phyloP scores from a whole-genome alignment of 768 basidiomycete genomes.

The Suillus decipiens region DNA sequence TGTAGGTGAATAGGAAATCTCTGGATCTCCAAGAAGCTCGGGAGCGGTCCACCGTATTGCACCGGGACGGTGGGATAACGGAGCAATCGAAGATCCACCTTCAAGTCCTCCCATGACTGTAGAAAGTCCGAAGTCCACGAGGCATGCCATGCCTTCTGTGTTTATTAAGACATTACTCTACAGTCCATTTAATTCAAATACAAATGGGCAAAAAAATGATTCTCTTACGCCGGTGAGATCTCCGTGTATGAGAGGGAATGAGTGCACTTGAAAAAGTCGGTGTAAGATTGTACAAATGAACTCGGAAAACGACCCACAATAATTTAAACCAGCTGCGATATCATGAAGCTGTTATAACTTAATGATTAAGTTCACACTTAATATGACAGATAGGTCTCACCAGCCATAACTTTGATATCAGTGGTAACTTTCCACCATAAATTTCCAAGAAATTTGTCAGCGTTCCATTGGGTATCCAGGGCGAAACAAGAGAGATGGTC shows the following conservation, averaged over 20 bases:
- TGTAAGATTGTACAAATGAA: neutral
- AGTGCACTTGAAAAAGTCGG: neutral
- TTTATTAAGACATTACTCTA: constrained; percentile 23
- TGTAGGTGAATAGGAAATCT: constrained; percentile 4
- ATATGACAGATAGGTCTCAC: constrained; percentile 11
- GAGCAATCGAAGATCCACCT: constrained; percentile 28
- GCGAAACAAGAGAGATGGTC: constrained; percentile 30
- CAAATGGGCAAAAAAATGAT: neutral
- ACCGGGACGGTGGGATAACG: constrained; percentile 33
- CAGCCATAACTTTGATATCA: constrained; percentile 14
- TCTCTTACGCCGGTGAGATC: constrained; percentile 40
- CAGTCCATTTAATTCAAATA: neutral
- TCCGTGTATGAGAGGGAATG: constrained; percentile 27
- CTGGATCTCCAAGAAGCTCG: constrained; percentile 33
- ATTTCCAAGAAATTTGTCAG: constrained; percentile 22
- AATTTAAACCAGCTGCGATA: constrained; percentile 7
- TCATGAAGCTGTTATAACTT: neutral
- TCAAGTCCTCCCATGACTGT: constrained; percentile 41
- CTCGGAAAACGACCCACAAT: neutral
- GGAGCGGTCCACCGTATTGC: constrained; percentile 48
- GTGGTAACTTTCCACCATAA: neutral
- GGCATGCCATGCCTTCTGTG: constrained; percentile 17
- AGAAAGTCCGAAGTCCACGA: constrained; percentile 49
- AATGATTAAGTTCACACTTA: neutral
- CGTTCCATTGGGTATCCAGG: constrained; percentile 32